Evolutionary conservation across 257 asterid genomes (phyloP).

Genomic region (Prunella vulgaris): DNA sequence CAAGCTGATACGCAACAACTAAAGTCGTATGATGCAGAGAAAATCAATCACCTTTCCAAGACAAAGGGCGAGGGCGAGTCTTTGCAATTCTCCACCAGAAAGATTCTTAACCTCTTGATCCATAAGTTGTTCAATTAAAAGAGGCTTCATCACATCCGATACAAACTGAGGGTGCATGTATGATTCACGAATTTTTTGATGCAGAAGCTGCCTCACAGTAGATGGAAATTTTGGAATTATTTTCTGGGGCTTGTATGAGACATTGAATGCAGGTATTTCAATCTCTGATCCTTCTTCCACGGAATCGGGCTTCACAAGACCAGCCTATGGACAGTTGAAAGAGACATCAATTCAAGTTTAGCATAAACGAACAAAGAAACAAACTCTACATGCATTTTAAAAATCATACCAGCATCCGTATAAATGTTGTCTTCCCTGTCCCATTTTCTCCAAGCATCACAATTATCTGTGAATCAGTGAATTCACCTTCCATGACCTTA

Average conservation of each 20-base stretch:
- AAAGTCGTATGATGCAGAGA: no score
- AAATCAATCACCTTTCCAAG: no score
- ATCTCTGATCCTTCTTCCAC: slow-evolving; percentile 57
- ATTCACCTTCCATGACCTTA: slow-evolving; percentile 92
- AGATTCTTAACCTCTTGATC: slow-evolving; percentile 90
- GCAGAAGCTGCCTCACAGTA: slow-evolving; percentile 71
- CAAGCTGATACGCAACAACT: no score
- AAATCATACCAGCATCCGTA: slow-evolving; percentile 81
- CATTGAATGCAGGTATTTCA: slow-evolving; percentile 91
- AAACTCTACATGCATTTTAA: no score
- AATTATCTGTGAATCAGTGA: slow-evolving; percentile 93
- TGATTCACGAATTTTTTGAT: slow-evolving; percentile 72
- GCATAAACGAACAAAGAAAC: neutral
- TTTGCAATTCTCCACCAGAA: slow-evolving; percentile 81
- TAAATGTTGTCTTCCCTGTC: slow-evolving; percentile 95
- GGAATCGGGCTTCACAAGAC: slow-evolving; percentile 77
- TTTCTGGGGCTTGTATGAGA: slow-evolving; percentile 96
- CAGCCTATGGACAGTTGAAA: slow-evolving; percentile 53
- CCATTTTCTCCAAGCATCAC: slow-evolving; percentile 99
- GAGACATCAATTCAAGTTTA: neutral
- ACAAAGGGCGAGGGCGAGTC: no score
- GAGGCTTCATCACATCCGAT: slow-evolving; percentile 97
- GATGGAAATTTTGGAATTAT: slow-evolving; percentile 72
- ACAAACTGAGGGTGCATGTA: slow-evolving; percentile 87
- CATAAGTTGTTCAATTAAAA: slow-evolving; percentile 92